Evolutionary conservation across 768 basidiomycete genomes (phyloP).

Genomic region (Suillus plorans): DNA sequence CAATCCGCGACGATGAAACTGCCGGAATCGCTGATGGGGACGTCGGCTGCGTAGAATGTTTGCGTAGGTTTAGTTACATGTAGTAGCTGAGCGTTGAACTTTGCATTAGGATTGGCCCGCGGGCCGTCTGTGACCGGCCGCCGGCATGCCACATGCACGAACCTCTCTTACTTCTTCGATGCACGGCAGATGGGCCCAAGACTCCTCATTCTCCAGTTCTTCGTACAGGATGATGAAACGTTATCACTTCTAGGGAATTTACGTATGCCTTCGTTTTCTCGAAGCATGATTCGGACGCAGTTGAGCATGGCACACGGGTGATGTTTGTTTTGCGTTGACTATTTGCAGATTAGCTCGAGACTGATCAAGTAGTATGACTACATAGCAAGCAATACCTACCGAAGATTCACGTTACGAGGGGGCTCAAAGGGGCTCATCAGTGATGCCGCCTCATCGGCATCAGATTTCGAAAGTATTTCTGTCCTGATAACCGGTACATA

Average conservation of each 20-base stretch:
- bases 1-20: neutral
- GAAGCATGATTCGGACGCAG: neutral
- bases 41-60: neutral
- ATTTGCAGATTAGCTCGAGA: neutral
- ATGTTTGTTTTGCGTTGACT: neutral
- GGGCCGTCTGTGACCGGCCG: neutral
- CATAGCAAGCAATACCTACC: no score
- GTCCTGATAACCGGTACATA: neutral
- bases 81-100: no score
- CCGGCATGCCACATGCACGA: neutral
- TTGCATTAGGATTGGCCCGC: no score
- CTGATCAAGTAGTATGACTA: neutral
- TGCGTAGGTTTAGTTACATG: neutral
- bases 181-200: neutral
- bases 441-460: constrained; percentile 3
- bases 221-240: neutral
- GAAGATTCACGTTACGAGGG: neutral
- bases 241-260: neutral
- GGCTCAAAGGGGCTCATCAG: neutral
- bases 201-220: neutral
- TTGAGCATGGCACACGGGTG: neutral
- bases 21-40: neutral
- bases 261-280: neutral
- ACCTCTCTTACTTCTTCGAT: no score
- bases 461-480: constrained; percentile 1